phyloP scores from a whole-genome alignment of 768 basidiomycete genomes.

The Lactarius hatsudake region DNA sequence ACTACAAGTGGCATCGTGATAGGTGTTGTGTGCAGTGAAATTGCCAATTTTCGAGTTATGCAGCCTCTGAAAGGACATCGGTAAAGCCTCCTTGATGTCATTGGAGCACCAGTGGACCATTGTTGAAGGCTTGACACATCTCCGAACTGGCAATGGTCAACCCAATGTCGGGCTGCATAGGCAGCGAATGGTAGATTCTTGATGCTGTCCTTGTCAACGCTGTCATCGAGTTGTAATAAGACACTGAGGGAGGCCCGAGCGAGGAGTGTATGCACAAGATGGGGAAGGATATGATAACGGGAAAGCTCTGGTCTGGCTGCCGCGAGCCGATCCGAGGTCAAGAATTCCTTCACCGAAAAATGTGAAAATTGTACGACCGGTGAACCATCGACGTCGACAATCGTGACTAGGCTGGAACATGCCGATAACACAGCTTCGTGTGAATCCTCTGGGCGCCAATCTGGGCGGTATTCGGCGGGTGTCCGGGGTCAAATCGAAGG shows the following conservation, averaged over 20 bases:
- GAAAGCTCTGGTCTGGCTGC: neutral
- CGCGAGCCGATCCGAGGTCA: neutral
- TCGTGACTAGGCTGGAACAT: neutral
- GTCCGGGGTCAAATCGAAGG: neutral
- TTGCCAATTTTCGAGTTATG: too few relatives aligned
- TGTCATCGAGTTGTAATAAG: neutral
- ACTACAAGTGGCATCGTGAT: too few relatives aligned
- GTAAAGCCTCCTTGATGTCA: too few relatives aligned
- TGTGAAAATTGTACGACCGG: neutral
- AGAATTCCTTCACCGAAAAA: neutral
- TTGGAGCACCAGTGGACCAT: too few relatives aligned
- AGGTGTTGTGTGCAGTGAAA: too few relatives aligned
- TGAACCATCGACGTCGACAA: neutral
- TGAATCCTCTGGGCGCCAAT: conserved; percentile 1
- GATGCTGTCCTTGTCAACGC: neutral
- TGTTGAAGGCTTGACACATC: too few relatives aligned
- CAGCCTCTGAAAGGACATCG: too few relatives aligned
- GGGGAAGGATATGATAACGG: neutral
- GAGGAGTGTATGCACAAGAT: neutral
- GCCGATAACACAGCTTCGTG: neutral
- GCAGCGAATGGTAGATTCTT: neutral
- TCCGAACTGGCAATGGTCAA: neutral
- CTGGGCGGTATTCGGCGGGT: neutral
- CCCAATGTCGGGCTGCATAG: neutral
- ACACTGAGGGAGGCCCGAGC: neutral